Evolutionary conservation across 306 rosid genomes (phyloP), one percentile per base, ranked within the genome.

Genomic region (Quillaja saponaria): DNA sequence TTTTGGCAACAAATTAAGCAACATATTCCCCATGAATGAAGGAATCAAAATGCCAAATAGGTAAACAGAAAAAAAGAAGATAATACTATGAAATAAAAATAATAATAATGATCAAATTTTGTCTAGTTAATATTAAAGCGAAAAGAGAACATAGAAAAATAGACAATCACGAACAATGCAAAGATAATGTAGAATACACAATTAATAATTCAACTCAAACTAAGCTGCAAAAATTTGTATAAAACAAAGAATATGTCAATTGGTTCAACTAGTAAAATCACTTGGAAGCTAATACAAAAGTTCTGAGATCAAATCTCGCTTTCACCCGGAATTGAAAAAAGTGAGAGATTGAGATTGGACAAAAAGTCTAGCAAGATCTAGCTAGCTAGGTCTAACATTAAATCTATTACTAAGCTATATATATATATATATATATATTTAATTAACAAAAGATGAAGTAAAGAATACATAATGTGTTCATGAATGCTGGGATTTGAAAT

Each of bases 401-500:
- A 25, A 25, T 25, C 31, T 25, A 25, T 1, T 25, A 25, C 31
- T 25, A 25, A 25, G 31, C 3, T 2, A 25, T 25, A n/a, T n/a
- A n/a, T n/a, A n/a, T n/a, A n/a, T n/a, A n/a, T n/a, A n/a, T n/a
- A n/a, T n/a, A n/a, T n/a, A n/a, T n/a, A n/a, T n/a, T n/a, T n/a
- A n/a, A n/a, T n/a, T n/a, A 58, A 68, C 37, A 55, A 54, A n/a
- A 61, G 51, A 71, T 63, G 64, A 78, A 54, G 49, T n/a, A 58
- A 72, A 56, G 72, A 15, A 68, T 72, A 67, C 9, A 38, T 13
- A 10, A 15, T 49, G 64, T 39, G 50, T 72, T 75, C 33, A 78
- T 69, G 76, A 79, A 69, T 64, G 56, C 68, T 69, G 72, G 73
- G 54, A 67, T 66, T 66, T 69, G 48, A 60, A 58, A 61, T 62